Conservation (phyloP, 768 basidiomycete species). For the Mycena rebaudengoi region DNA sequence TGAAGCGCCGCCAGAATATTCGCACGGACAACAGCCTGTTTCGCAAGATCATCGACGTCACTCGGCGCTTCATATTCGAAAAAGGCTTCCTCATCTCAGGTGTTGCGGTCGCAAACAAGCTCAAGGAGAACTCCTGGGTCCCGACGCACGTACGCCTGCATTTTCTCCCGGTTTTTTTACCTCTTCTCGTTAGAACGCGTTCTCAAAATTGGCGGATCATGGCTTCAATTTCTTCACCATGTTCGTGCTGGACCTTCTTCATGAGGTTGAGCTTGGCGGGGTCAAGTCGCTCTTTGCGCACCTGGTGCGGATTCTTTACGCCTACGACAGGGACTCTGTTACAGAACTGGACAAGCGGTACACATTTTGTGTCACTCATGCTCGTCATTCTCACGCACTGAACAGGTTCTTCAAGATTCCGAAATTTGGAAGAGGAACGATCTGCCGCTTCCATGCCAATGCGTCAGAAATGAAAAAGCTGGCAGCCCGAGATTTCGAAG, state of each 20-base stretch:
- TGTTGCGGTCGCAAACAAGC: background rate
- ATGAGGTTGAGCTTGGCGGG: slow-evolving; percentile 51
- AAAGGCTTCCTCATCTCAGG: background rate
- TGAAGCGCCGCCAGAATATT: background rate
- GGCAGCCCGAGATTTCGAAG: slow-evolving; percentile 51
- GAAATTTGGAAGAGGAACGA: slow-evolving; percentile 41
- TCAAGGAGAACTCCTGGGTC: slow-evolving; percentile 7
- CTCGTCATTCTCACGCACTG: too few species aligned
- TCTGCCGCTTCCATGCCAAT: slow-evolving; percentile 44
- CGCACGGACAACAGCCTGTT: slow-evolving; percentile 7
- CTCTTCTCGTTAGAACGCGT: slow-evolving; percentile 43
- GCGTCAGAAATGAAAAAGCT: slow-evolving; percentile 44
- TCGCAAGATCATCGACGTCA: background rate
- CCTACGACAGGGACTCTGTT: slow-evolving; percentile 26
- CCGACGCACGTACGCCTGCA: background rate
- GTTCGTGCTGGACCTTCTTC: slow-evolving; percentile 45
- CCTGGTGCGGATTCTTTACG: slow-evolving; percentile 40
- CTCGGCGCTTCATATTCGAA: slow-evolving; percentile 5
- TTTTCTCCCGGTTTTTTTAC: background rate
- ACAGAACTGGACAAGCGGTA: slow-evolving; percentile 33
- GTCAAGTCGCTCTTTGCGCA: slow-evolving; percentile 49
- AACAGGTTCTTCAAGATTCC: slow-evolving; percentile 35
- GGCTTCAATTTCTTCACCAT: slow-evolving; percentile 38
- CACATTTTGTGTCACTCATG: background rate
- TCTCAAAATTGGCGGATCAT: slow-evolving; percentile 26